Base-by-base conservation (phyloP, 176 grass and related monocot species). In the Rhynchospora pubera region DNA sequence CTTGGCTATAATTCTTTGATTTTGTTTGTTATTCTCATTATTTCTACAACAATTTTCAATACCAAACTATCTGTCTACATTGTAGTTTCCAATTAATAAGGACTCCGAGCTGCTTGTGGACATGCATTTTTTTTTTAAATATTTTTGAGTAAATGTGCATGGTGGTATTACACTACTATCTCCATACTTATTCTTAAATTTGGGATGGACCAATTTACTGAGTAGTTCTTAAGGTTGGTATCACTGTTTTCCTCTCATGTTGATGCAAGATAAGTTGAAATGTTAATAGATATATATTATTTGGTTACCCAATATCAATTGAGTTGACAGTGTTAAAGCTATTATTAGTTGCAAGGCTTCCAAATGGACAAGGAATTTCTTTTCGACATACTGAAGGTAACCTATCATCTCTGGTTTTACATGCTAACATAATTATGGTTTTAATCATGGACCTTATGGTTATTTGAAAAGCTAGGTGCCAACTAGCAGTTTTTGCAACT, bases 321-420 rank as follows among this genome's bases (percentile, higher is more conserved):
- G 86, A 87, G 88, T 69, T 93, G 87, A 91, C 84, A 89, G 80
- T 75, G 89, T 82, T 50, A 83, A 76, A 83, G 47, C 66, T 90
- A 76, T 84, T 70, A 86, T 46, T 57, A 77, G 77, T 88, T 42
- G 76, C 85, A 77, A 32, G 82, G 86, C 82, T 70, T 83, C 70
- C 69, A 83, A 81, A 85, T 77, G 42, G 78, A 87, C 91, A 87
- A 90, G 84, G 66, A 79, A 75, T 81, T 88, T 79, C 86, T 84
- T 84, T 57, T 84, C 84, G 85, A 71, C 73, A 67, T 84, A 79
- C 77, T 45, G 60, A 69, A 97, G 91, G 94, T 93, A 91, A 91
- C 83, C 63, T 24, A 84, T 83, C 68, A 65, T 79, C 52, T 91
- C 23, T 39, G 65, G 32, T 65, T 57, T 79, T 83, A 75, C 7